These are phyloP conservation scores for Leccinum uliginosum DNA, from an alignment of 768 basidiomycete species.

Conservation along the genomic window DNA sequence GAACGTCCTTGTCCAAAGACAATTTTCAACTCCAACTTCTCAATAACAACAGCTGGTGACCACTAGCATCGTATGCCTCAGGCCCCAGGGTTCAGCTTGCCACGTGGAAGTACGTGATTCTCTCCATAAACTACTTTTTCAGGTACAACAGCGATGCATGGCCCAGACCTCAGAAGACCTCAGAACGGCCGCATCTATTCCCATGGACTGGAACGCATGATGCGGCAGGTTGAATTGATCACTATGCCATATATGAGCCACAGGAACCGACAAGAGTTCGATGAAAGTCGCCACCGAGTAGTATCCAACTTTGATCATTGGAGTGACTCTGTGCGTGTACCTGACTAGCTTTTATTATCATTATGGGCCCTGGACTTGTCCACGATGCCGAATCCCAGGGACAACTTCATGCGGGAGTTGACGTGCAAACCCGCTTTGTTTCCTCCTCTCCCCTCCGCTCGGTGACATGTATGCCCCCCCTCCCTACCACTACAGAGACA, in stretches of 20 bases:
- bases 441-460: neutral
- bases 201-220: too few relatives aligned
- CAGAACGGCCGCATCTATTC: too few relatives aligned
- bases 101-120: constrained; percentile 5
- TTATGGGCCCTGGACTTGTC: neutral
- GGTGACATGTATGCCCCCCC: constrained; percentile 5
- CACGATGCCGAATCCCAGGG: constrained; percentile 9
- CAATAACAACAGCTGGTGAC: too few relatives aligned
- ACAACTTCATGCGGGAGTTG: neutral
- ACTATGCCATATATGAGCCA: neutral
- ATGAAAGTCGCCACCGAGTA: neutral
- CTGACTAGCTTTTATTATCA: neutral
- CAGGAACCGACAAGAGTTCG: neutral
- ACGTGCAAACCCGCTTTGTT: neutral
- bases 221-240: neutral
- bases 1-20: neutral
- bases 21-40: neutral
- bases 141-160: neutral
- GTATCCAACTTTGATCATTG: neutral
- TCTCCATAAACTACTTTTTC: neutral
- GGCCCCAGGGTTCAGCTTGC: neutral
- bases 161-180: neutral
- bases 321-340: neutral
- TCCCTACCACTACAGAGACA: constrained; percentile 4
- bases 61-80: neutral